Percentiles rank a stretch among this genome's conserved stretches.
These are phyloP conservation scores for Solanum clarkiae DNA, from an alignment of 257 asterid species.

Conservation along the genomic window DNA sequence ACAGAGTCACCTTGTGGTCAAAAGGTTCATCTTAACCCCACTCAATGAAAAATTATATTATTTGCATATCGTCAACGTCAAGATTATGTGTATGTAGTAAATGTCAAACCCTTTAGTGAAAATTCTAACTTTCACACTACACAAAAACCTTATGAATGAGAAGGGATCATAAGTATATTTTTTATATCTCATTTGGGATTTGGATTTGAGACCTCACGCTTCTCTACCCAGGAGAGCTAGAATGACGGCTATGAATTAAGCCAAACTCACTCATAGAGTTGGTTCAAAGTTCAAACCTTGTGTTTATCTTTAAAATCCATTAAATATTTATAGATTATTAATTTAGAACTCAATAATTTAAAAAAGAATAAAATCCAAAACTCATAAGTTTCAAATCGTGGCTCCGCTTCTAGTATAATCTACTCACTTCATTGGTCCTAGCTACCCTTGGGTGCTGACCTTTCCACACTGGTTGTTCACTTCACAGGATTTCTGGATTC, in stretches of 20 bases:
- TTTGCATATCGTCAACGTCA: too few relatives aligned
- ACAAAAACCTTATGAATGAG: not conserved
- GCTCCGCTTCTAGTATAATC: not conserved
- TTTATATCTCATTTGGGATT: not conserved
- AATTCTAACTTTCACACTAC: too few relatives aligned
- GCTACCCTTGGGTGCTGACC: not conserved
- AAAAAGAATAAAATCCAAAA: not conserved
- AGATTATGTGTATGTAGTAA: too few relatives aligned
- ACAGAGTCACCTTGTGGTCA: too few relatives aligned
- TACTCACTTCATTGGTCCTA: not conserved
- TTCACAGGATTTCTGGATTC: constrained; percentile 14
- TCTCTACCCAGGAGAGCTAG: not conserved
- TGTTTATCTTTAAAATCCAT: not conserved
- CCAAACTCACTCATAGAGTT: not conserved
- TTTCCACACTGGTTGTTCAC: not conserved
- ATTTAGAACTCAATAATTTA: not conserved
- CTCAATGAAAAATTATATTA: too few relatives aligned
- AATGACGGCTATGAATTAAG: not conserved
- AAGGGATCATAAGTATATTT: not conserved
- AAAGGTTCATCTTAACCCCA: too few relatives aligned
- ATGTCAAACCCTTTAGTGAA: too few relatives aligned
- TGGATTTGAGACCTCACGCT: not conserved
- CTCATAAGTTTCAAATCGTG: not conserved
- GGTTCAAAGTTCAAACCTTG: not conserved
- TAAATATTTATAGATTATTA: not conserved